A percentile compares a stretch with the other conserved stretches of the same genome.
Evolutionary conservation across 2,329 filamentous ascomycete genomes (phyloP).

Genomic region (Alternaria hordeiaustralica): DNA sequence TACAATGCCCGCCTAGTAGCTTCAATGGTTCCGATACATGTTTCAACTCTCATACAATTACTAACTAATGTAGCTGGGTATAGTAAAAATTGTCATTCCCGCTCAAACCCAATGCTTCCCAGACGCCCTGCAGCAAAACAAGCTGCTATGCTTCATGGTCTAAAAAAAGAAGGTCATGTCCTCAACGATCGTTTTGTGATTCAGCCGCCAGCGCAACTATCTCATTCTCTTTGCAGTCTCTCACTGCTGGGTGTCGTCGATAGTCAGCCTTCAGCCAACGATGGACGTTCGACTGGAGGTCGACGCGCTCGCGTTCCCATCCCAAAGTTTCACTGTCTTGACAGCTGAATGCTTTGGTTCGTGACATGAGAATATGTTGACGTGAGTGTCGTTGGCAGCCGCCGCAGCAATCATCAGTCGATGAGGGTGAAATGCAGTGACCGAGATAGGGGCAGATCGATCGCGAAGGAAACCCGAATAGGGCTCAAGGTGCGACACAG

Average conservation of each 20-base stretch:
- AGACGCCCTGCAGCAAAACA: constrained; percentile 1
- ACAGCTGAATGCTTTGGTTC: constrained; percentile 30
- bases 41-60: constrained; percentile 1
- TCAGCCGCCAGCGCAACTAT: neutral
- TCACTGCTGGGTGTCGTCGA: neutral
- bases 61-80: constrained; percentile 12
- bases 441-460: constrained; percentile 80
- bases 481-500: constrained; percentile 84
- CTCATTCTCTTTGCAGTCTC: neutral
- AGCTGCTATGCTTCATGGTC: neutral
- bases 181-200: neutral
- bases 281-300: constrained; percentile 27
- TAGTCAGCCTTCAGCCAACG: constrained; percentile 10
- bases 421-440: constrained; percentile 95
- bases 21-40: neutral
- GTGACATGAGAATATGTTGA: constrained; percentile 76
- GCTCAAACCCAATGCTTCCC: constrained; percentile 2
- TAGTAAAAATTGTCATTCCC: constrained; percentile 5
- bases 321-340: constrained; percentile 45
- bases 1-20: neutral
- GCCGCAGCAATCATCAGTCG: constrained; percentile 88
- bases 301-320: constrained; percentile 30
- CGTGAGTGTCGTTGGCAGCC: constrained; percentile 83
- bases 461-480: constrained; percentile 88
- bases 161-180: neutral